Evolutionary conservation across 257 asterid species (phyloP).

Genomic region (Fraxinus quadrangulata): DNA sequence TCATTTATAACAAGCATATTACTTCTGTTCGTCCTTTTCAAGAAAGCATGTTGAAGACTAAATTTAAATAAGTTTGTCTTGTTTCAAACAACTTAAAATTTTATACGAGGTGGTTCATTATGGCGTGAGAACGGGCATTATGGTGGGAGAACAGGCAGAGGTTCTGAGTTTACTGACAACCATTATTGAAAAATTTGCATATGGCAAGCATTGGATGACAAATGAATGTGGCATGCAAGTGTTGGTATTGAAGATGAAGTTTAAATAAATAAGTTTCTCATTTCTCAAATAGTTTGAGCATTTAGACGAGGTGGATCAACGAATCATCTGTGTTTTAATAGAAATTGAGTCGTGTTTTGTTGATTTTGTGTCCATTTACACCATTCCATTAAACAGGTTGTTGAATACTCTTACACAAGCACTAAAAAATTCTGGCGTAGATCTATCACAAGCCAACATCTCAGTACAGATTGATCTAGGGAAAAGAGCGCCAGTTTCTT

Average conservation of each 20-base stretch:
- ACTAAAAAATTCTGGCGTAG: constrained; percentile 78
- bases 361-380: not conserved
- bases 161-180: not conserved
- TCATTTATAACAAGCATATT: not conserved
- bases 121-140: not conserved
- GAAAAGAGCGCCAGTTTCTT: constrained; percentile 56
- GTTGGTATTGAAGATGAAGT: not conserved
- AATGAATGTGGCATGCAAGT: not conserved
- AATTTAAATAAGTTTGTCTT: not conserved
- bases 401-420: constrained; percentile 78
- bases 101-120: not conserved
- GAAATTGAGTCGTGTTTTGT: not conserved
- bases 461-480: constrained; percentile 90
- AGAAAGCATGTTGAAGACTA: not conserved
- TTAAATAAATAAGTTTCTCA: too few species aligned
- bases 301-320: not conserved
- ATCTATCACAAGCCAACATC: constrained; percentile 77
- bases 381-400: constrained; percentile 53
- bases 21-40: not conserved
- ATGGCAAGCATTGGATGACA: not conserved
- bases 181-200: not conserved
- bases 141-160: not conserved
- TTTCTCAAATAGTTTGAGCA: not conserved
- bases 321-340: not conserved
- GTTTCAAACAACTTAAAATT: not conserved